Evolutionary conservation across 768 basidiomycete species (phyloP).

Genomic region (Myochromella boudieri): DNA sequence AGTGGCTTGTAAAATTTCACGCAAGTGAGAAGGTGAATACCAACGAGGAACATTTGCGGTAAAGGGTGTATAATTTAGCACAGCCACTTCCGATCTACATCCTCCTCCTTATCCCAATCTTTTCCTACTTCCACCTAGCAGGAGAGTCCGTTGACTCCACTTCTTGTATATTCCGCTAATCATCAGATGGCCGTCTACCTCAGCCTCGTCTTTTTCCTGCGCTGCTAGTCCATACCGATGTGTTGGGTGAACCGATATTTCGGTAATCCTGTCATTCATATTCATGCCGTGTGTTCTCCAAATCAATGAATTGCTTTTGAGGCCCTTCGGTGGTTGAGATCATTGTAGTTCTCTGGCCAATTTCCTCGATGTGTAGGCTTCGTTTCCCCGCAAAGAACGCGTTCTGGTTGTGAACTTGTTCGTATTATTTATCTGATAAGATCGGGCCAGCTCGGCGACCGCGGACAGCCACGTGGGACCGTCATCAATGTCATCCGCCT

Average conservation of each 20-base stretch:
- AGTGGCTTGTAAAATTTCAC: neutral
- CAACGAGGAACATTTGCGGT: neutral
- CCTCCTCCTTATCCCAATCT: neutral
- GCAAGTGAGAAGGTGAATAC: conserved; percentile 1
- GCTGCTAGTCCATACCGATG: conserved; percentile 19
- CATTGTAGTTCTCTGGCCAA: too few species aligned
- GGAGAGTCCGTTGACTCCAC: neutral
- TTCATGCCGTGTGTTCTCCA: conserved; percentile 3
- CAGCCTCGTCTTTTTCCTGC: neutral
- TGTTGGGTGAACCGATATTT: conserved; percentile 24
- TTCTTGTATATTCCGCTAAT: neutral
- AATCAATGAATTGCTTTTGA: too few species aligned
- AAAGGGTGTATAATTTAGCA: conserved; percentile 11
- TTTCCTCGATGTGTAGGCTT: too few species aligned
- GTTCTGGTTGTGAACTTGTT: too few species aligned
- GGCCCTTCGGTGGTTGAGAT: too few species aligned
- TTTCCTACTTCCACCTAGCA: neutral
- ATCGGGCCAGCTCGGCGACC: neutral
- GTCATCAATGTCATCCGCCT: neutral
- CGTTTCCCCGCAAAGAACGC: neutral
- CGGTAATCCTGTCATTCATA: conserved; percentile 14
- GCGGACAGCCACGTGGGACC: conserved; percentile 1
- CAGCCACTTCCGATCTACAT: conserved; percentile 15
- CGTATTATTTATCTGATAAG: conserved; percentile 16
- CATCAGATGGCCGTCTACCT: neutral